Evolutionary conservation across 139 green algal genomes (phyloP).

Genomic region (Chlamydomonas sphaeroides): DNA sequence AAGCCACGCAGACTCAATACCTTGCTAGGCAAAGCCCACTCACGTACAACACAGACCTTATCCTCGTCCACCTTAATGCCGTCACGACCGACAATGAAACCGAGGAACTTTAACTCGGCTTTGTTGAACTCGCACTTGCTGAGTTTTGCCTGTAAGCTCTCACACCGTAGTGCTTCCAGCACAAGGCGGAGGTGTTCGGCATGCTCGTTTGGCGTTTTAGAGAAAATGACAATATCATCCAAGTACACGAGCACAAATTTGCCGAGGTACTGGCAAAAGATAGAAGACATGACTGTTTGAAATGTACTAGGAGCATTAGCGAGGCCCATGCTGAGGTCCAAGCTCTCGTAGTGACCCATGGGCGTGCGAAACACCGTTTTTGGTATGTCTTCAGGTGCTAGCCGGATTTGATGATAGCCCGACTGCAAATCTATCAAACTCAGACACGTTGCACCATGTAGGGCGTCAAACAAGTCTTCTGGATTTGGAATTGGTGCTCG

Average conservation of each 20-base stretch:
- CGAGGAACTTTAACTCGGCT: background rate
- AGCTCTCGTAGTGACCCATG: slow-evolving; percentile 44
- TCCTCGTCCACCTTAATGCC: background rate
- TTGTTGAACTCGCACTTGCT: slow-evolving; percentile 57
- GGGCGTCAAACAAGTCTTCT: slow-evolving; percentile 4
- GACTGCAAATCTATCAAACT: slow-evolving; percentile 44
- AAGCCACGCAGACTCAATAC: background rate
- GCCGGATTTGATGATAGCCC: slow-evolving; percentile 50
- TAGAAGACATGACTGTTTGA: slow-evolving; percentile 24
- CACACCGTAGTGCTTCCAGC: slow-evolving; percentile 39
- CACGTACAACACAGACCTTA: background rate
- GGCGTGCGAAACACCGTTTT: slow-evolving; percentile 56
- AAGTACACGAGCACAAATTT: slow-evolving; percentile 24
- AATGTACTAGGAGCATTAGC: slow-evolving; percentile 39
- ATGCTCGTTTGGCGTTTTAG: slow-evolving; percentile 49
- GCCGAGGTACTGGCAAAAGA: too few relatives aligned
- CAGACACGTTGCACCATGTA: slow-evolving; percentile 19
- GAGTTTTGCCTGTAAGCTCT: slow-evolving; percentile 54
- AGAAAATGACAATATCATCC: slow-evolving; percentile 65
- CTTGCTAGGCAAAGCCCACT: background rate
- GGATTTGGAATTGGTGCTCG: slow-evolving; percentile 57
- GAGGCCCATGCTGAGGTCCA: slow-evolving; percentile 42
- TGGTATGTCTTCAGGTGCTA: slow-evolving; percentile 35
- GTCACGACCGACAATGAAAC: background rate
- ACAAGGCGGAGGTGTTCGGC: slow-evolving; percentile 42